Evolutionary conservation across 352 stramenopile species (phyloP), one percentile per base, ranked within the genome.

Genomic region (Globisporangium spiculum): DNA sequence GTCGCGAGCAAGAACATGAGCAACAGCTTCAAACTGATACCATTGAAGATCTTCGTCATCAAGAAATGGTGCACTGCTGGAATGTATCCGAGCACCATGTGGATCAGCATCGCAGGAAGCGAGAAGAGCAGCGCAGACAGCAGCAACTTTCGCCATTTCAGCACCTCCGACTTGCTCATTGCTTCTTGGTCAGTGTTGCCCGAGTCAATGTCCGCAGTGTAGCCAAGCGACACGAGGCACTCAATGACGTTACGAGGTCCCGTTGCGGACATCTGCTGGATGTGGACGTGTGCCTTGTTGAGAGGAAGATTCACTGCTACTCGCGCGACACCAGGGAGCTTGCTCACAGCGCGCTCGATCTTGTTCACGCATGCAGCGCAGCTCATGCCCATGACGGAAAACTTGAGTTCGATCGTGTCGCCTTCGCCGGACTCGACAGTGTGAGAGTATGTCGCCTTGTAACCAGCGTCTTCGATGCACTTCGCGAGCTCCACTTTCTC

Each of bases 61-160:
- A 96, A 52, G n/a, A 88, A 67, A 50, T 78, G 78, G 60, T 89
- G 76, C 16, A 86, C 74, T 1, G 79, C 62, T 20, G 86, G 83
- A 59, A 95, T 93, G 68, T 93, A 91, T 52, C 86, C 81, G 14
- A 96, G 70, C 48, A 97, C 83, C 88, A 96, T 96, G 81, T 96
- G 85, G 48, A 97, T 91, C 18, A 96, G 66, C 74, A 88, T 93
- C 20, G 86, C 85, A 2, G 89, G 89, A 27, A 94, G 67, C n/a
- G 89, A 89, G 69, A 97, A 97, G 18, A 96, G 52, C 70, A 96
- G 78, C 60, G 85, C 84, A 10, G 78, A 91, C 24, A 87, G 76
- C 54, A 97, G 69, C 53, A 96, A 69, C 24, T 78, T 72, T 53
- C 80, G 78, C 88, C 89, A 97, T 68, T 94, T 90, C 16, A 84